These are phyloP conservation scores for Podospora pseudoanserina DNA, from an alignment of 495 filamentous ascomycete genomes.

Conservation along the genomic window DNA sequence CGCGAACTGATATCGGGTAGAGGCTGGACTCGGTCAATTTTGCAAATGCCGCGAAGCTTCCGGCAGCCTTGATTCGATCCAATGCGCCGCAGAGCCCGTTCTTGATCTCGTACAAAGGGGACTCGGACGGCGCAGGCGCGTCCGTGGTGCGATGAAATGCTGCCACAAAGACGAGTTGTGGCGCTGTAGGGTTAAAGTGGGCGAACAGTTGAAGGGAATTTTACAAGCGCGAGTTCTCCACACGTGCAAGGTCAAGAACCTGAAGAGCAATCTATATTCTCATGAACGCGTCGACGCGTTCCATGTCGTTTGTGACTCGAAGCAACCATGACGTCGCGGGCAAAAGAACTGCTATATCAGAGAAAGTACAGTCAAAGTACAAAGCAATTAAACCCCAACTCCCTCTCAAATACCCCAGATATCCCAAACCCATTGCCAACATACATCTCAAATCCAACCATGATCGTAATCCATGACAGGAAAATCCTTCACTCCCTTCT, in stretches of 20 bases:
- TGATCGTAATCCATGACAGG: not conserved
- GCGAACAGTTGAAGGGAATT: no score
- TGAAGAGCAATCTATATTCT: no score
- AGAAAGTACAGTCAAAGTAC: not conserved
- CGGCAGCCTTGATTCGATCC: constrained; percentile 11
- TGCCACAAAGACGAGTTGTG: no score
- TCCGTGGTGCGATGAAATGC: no score
- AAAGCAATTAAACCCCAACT: not conserved
- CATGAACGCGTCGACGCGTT: no score
- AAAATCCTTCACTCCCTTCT: not conserved
- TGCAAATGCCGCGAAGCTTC: constrained; percentile 15
- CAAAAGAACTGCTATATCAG: no score
- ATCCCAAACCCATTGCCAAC: not conserved
- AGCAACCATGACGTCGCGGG: no score
- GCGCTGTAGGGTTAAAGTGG: no score
- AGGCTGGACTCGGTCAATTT: not conserved
- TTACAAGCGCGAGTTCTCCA: no score
- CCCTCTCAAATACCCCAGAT: not conserved
- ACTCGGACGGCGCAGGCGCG: not conserved
- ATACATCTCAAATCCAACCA: not conserved
- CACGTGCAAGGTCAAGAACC: no score
- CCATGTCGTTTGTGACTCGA: no score
- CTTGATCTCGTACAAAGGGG: not conserved
- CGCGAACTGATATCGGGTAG: constrained; percentile 33
- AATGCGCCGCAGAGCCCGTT: constrained; percentile 12